A percentile compares a stretch with the other conserved stretches of the same genome.
Evolutionary conservation across 1,284 basidiomycete genomes (phyloP).

Genomic region (Ceratobasidium sp.): DNA sequence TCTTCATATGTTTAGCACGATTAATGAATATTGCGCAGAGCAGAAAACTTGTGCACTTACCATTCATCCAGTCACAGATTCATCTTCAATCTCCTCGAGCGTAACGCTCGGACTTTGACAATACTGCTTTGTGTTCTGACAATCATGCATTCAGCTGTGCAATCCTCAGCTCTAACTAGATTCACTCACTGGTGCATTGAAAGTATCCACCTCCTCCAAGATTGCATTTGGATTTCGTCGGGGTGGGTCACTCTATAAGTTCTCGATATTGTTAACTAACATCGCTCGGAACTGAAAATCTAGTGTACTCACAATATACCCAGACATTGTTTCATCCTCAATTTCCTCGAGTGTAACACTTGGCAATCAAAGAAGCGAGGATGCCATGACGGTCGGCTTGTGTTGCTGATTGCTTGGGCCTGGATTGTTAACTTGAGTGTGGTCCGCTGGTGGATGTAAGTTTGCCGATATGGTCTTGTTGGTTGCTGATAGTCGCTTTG

Average conservation of each 20-base stretch:
- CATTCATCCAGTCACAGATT: neutral
- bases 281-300: neutral
- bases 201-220: too few species aligned
- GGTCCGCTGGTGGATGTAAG: too few species aligned
- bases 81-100: constrained; percentile 1
- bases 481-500: too few species aligned
- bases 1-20: neutral
- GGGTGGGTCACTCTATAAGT: too few species aligned
- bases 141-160: neutral
- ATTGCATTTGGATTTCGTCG: too few species aligned
- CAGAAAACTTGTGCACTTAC: neutral
- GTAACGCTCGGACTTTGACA: neutral
- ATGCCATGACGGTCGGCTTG: neutral
- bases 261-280: neutral
- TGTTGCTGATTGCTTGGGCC: neutral
- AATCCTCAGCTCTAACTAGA: neutral
- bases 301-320: neutral
- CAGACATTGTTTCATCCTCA: neutral
- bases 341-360: constrained; percentile 11
- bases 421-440: neutral
- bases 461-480: too few species aligned
- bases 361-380: neutral
- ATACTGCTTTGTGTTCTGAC: neutral
- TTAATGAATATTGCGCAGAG: neutral
- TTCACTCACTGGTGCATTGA: too few species aligned